A percentile compares a stretch with the other conserved stretches of the same genome.
phyloP scores from a whole-genome alignment of 768 basidiomycete genomes.

The Tricholoma bakamatsutake region DNA sequence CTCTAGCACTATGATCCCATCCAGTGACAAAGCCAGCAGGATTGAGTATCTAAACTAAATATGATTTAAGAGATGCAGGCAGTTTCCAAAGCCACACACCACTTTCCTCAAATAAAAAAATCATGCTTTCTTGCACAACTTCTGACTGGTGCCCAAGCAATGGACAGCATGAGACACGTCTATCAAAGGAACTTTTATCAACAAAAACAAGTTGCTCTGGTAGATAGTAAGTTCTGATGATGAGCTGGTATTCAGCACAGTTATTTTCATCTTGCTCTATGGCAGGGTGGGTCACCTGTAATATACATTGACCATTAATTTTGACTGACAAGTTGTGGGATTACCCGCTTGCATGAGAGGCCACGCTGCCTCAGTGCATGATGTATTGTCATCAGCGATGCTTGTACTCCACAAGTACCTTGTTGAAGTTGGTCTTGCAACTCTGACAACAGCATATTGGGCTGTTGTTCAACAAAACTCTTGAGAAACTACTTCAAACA shows the following conservation, averaged over 20 bases:
- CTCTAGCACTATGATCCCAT: no score
- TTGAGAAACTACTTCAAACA: conserved; percentile 14
- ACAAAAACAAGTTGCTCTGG: conserved; percentile 22
- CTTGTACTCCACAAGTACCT: conserved; percentile 6
- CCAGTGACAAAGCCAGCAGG: no score
- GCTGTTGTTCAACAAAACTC: no score
- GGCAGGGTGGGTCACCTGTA: conserved; percentile 13
- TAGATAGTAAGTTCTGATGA: conserved; percentile 13
- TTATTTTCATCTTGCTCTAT: conserved; percentile 17
- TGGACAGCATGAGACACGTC: conserved; percentile 13
- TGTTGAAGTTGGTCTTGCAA: conserved; percentile 12
- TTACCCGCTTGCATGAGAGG: conserved; percentile 12
- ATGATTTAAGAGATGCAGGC: no score
- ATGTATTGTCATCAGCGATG: conserved; percentile 11
- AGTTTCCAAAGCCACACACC: no score
- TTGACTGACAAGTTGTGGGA: neutral
- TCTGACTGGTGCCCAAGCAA: conserved; percentile 24
- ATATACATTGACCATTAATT: no score
- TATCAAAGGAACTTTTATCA: conserved; percentile 25
- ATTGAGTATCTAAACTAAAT: no score
- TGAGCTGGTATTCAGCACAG: conserved; percentile 11
- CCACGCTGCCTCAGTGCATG: conserved; percentile 12
- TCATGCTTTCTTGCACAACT: conserved; percentile 13
- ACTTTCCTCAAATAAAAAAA: no score
- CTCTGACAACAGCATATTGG: conserved; percentile 15